Evolutionary conservation across 345 rosid genomes (phyloP).

Genomic region (Eucalyptus pauciflora): DNA sequence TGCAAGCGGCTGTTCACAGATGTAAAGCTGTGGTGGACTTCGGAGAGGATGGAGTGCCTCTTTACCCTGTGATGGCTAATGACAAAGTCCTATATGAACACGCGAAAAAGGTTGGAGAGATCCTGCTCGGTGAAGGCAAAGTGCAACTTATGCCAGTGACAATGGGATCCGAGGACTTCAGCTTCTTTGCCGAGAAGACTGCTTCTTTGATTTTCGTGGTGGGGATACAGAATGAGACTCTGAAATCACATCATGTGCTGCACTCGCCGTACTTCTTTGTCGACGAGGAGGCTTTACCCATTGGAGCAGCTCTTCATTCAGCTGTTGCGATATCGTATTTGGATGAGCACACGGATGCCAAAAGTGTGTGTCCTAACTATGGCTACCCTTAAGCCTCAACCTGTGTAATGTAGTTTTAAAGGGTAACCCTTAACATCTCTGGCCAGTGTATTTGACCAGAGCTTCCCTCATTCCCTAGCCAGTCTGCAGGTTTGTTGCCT

Average conservation of each 20-base stretch:
- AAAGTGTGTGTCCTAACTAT: background rate
- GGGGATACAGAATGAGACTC: slow-evolving; percentile 41
- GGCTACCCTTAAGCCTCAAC: background rate
- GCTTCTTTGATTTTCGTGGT: slow-evolving; percentile 42
- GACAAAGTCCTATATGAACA: slow-evolving; percentile 39
- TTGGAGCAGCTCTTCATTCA: slow-evolving; percentile 66
- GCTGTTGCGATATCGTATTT: slow-evolving; percentile 49
- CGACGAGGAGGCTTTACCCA: slow-evolving; percentile 51
- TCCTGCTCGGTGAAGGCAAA: slow-evolving; percentile 38
- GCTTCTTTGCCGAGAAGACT: slow-evolving; percentile 53
- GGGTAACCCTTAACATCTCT: background rate
- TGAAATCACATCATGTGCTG: slow-evolving; percentile 30
- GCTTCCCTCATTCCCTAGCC: background rate
- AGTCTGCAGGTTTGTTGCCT: background rate
- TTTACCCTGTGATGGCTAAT: slow-evolving; percentile 48
- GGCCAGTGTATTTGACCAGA: background rate
- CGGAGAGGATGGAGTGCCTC: slow-evolving; percentile 24
- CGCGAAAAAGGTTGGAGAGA: slow-evolving; percentile 36
- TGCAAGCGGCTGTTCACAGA: slow-evolving; percentile 48
- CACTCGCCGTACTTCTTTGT: slow-evolving; percentile 55
- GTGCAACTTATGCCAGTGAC: slow-evolving; percentile 38
- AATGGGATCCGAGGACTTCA: slow-evolving; percentile 67
- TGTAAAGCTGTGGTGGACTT: slow-evolving; percentile 48
- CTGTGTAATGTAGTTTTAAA: background rate
- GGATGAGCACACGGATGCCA: background rate